phyloP scores from a whole-genome alignment of 2,329 filamentous ascomycete genomes.

The Stagonosporopsis tanaceti region DNA sequence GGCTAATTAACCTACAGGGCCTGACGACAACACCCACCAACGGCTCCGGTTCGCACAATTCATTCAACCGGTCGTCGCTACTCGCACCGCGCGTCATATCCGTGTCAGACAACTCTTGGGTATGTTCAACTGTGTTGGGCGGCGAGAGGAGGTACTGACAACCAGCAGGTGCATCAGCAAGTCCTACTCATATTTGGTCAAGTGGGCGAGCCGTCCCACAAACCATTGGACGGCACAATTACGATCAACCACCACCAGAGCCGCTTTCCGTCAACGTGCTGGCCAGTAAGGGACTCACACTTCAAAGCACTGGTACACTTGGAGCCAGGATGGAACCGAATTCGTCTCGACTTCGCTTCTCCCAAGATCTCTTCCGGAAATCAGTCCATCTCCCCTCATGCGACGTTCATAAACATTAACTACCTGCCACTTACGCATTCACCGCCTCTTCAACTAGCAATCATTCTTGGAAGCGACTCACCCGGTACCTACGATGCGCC shows the following conservation, averaged over 20 bases:
- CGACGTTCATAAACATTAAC: conserved; percentile 81
- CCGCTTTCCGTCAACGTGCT: conserved; percentile 79
- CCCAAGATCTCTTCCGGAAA: conserved; percentile 78
- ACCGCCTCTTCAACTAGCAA: conserved; percentile 88
- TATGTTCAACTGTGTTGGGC: conserved; percentile 55
- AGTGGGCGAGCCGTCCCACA: conserved; percentile 74
- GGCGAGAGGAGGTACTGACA: conserved; percentile 7
- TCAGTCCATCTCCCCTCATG: conserved; percentile 74
- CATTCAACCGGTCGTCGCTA: conserved; percentile 70
- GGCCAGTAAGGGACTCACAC: conserved; percentile 87
- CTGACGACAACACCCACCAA: conserved; percentile 61
- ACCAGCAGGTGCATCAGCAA: conserved; percentile 84
- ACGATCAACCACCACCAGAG: conserved; percentile 85
- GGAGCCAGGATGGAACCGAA: conserved; percentile 86
- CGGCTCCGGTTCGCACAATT: conserved; percentile 52
- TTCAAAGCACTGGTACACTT: conserved; percentile 93
- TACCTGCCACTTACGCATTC: conserved; percentile 81
- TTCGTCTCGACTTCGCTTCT: conserved; percentile 87
- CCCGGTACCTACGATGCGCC: conserved; percentile 83
- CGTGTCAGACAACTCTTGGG: conserved; percentile 83
- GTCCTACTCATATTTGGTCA: conserved; percentile 82
- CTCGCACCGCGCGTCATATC: conserved; percentile 84
- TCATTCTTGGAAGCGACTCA: conserved; percentile 88
- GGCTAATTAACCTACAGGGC: conserved; percentile 49
- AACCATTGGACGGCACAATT: conserved; percentile 78